A percentile compares a stretch with the other conserved stretches of the same genome.
Evolutionary conservation across 1,284 basidiomycete species (phyloP).

Genomic region (Sanguinoderma infundibulare): DNA sequence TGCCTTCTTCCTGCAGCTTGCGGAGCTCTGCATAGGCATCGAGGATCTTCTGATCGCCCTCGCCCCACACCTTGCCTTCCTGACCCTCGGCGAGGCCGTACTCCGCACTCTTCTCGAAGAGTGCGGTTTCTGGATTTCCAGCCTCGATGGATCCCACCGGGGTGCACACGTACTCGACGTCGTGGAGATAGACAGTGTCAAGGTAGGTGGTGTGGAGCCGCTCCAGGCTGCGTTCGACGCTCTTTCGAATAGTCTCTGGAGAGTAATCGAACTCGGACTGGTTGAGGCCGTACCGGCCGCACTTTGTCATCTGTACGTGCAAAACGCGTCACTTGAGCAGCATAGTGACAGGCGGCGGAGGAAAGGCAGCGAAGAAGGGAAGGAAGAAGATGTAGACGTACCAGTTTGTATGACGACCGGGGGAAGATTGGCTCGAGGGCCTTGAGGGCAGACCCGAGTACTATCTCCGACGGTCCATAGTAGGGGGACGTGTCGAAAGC

Average conservation of each 20-base stretch:
- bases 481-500: constrained; percentile 91
- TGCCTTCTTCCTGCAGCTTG: constrained; percentile 78
- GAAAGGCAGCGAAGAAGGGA: neutral
- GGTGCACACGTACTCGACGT: constrained; percentile 86
- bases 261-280: constrained; percentile 79
- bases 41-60: constrained; percentile 83
- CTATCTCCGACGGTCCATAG: constrained; percentile 91
- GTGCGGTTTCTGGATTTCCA: constrained; percentile 61
- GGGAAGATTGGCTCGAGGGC: constrained; percentile 75
- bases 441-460: constrained; percentile 79
- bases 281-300: constrained; percentile 80
- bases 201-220: constrained; percentile 84
- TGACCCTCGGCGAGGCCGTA: constrained; percentile 69
- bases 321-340: neutral
- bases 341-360: neutral
- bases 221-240: constrained; percentile 73
- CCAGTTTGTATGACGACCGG: constrained; percentile 79
- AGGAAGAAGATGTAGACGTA: constrained; percentile 36
- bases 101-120: constrained; percentile 49
- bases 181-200: constrained; percentile 90
- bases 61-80: constrained; percentile 65
- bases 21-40: constrained; percentile 76
- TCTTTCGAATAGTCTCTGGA: constrained; percentile 69
- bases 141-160: constrained; percentile 51
- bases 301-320: constrained; percentile 84